A percentile compares a stretch with the other conserved stretches of the same genome.
These are phyloP conservation scores for Helicocarpus griseus DNA, from an alignment of 2,329 filamentous ascomycete species.

Conservation along the genomic window DNA sequence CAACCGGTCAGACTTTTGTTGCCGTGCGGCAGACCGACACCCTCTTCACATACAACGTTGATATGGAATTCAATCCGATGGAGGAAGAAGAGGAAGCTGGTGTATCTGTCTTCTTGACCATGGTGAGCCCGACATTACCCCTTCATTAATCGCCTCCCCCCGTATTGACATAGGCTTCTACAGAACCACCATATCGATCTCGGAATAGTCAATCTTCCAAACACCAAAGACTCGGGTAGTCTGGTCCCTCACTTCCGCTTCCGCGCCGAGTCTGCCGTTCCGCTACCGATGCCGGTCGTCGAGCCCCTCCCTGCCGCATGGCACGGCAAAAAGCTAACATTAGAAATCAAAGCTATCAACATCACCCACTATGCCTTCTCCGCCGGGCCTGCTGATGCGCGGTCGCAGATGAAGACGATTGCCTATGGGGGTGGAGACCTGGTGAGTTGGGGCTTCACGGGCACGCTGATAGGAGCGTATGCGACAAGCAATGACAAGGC, in stretches of 20 bases:
- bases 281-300: not conserved
- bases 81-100: constrained; percentile 6
- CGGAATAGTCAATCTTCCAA: constrained; percentile 3
- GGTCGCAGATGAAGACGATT: not conserved
- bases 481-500: constrained; percentile 43
- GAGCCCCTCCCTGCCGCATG: not conserved
- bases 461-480: constrained; percentile 43
- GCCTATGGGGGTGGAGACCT: not conserved
- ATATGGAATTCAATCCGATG: not conserved
- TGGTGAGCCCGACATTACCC: too few relatives aligned
- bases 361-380: constrained; percentile 5
- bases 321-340: not conserved
- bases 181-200: constrained; percentile 5
- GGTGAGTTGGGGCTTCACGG: constrained; percentile 21
- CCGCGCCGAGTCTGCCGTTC: not conserved
- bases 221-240: not conserved
- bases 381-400: constrained; percentile 1
- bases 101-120: constrained; percentile 5
- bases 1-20: constrained; percentile 1
- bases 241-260: constrained; percentile 5
- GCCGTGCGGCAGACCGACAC: constrained; percentile 4
- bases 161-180: not conserved
- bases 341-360: constrained; percentile 6
- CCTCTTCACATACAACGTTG: constrained; percentile 1
- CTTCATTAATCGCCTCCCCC: not conserved